Conservation (phyloP, 306 rosid genomes). For the Lathyrus aphaca region DNA sequence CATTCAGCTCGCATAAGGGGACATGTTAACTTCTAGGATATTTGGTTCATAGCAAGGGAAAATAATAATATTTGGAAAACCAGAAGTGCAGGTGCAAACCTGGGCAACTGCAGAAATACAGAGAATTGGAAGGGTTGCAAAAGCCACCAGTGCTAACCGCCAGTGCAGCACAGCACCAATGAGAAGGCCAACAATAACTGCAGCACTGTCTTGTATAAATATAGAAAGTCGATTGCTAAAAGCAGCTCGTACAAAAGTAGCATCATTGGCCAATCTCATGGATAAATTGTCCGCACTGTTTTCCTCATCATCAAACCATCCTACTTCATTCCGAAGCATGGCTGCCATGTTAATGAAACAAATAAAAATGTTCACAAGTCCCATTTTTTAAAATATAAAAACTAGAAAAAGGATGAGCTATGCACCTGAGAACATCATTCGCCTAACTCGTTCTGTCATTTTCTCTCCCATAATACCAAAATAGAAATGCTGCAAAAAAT, state of each 20-base stretch:
- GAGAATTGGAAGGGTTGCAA: slow-evolving; percentile 85
- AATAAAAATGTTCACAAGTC: slow-evolving; percentile 37
- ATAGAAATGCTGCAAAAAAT: slow-evolving; percentile 96
- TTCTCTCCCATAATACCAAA: slow-evolving; percentile 99
- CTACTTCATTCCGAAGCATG: slow-evolving; percentile 95
- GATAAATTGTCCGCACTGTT: slow-evolving; percentile 95
- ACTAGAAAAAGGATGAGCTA: slow-evolving; percentile 30
- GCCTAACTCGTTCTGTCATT: slow-evolving; percentile 98
- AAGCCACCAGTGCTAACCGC: slow-evolving; percentile 95
- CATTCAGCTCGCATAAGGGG: slow-evolving; percentile 5
- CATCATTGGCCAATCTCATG: slow-evolving; percentile 98
- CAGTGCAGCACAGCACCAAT: slow-evolving; percentile 87
- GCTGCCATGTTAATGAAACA: slow-evolving; percentile 64
- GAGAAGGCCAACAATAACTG: slow-evolving; percentile 86
- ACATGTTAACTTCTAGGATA: not conserved
- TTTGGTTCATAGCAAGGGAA: slow-evolving; percentile 23
- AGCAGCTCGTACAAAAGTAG: slow-evolving; percentile 97
- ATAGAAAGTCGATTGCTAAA: slow-evolving; percentile 97
- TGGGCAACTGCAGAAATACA: slow-evolving; percentile 92
- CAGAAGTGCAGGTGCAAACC: slow-evolving; percentile 56
- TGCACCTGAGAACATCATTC: slow-evolving; percentile 99
- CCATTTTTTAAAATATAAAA: slow-evolving; percentile 26
- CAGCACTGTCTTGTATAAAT: slow-evolving; percentile 97
- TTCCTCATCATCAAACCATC: slow-evolving; percentile 98
- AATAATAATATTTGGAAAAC: slow-evolving; percentile 19